Percentiles rank a stretch among this genome's conserved stretches.
Conservation (phyloP, 2,329 filamentous ascomycete genomes). For the Corynespora cassiicola region DNA sequence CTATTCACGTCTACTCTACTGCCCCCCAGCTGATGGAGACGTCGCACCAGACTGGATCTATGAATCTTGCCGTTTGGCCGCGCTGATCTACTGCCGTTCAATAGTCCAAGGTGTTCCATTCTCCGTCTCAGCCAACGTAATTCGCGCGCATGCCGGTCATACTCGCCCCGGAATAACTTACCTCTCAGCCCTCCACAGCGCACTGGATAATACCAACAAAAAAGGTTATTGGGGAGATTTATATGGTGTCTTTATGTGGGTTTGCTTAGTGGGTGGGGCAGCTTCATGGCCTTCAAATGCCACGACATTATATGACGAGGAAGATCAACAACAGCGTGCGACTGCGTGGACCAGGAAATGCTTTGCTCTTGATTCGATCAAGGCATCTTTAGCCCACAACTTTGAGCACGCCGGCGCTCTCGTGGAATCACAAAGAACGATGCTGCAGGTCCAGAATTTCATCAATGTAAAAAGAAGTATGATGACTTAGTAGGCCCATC, state of each 20-base stretch:
- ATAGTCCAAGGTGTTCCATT: conserved; percentile 35
- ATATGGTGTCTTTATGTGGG: conserved; percentile 38
- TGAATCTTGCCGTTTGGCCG: conserved; percentile 38
- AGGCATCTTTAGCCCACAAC: conserved; percentile 19
- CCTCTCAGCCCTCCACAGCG: conserved; percentile 29
- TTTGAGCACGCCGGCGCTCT: conserved; percentile 28
- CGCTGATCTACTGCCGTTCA: conserved; percentile 37
- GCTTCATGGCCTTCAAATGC: conserved; percentile 28
- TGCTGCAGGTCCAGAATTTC: conserved; percentile 29
- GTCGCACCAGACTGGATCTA: conserved; percentile 35
- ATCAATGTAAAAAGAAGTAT: conserved; percentile 25
- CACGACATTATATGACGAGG: conserved; percentile 6
- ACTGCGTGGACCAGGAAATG: conserved; percentile 34
- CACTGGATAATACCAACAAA: conserved; percentile 30
- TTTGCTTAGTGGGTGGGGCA: conserved; percentile 36
- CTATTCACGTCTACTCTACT: conserved; percentile 24
- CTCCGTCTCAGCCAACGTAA: conserved; percentile 25
- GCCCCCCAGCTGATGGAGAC: conserved; percentile 18
- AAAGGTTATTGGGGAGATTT: conserved; percentile 30
- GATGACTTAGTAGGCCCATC: conserved; percentile 7
- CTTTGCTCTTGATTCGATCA: conserved; percentile 36
- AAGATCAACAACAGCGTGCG: conserved; percentile 11
- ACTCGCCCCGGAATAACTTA: no score
- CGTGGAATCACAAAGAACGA: conserved; percentile 30
- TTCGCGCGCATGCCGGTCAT: no score